Evolutionary conservation across 345 rosid genomes (phyloP), one percentile per base, ranked within the genome.

Genomic region (Hypericum androsaemum): DNA sequence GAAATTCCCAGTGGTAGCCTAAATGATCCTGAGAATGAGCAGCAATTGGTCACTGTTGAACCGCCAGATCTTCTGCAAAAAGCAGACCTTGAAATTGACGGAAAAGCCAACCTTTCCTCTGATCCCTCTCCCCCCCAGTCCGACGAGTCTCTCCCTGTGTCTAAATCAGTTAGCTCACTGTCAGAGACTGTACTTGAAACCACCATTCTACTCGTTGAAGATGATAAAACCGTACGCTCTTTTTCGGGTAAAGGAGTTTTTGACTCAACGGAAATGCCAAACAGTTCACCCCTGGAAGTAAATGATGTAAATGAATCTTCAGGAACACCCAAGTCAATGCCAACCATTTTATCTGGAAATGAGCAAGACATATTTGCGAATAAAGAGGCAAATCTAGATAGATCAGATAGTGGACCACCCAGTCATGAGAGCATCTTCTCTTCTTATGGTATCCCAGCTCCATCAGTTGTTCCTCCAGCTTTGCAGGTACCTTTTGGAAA

Each of bases 381-480:
- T 47, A 62, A 53, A 57, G 78, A 68, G 48, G 53, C 52, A 49
- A 61, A 44, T 61, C 63, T 32, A 60, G 70, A 55, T 13, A 55
- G 46, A 62, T 51, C 61, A 38, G 57, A 52, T 63, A 58, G 63
- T 54, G 80, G 72, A 56, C 63, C 67, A 47, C 64, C 73, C 16
- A 62, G 59, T 51, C 61, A 68, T 6, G 59, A 65, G 59, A 64
- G 51, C 57, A 58, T 64, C 56, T 85, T 67, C 63, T 64, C 74
- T 50, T 71, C 80, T 42, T 68, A 78, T 28, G 94, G 95, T 47
- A 88, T 85, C 59, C 96, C 96, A 57, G 98, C 98, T 71, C 96
- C 96, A 47, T 83, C 84, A 51, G 64, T 59, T 35, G 72, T 77
- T 67, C 76, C 77, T 72, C 73, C 76, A 53, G 74, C 89, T 76